A percentile compares a stretch with the other conserved stretches of the same genome.
phyloP scores from a whole-genome alignment of 2,329 filamentous ascomycete genomes.

The Dothistroma pini region DNA sequence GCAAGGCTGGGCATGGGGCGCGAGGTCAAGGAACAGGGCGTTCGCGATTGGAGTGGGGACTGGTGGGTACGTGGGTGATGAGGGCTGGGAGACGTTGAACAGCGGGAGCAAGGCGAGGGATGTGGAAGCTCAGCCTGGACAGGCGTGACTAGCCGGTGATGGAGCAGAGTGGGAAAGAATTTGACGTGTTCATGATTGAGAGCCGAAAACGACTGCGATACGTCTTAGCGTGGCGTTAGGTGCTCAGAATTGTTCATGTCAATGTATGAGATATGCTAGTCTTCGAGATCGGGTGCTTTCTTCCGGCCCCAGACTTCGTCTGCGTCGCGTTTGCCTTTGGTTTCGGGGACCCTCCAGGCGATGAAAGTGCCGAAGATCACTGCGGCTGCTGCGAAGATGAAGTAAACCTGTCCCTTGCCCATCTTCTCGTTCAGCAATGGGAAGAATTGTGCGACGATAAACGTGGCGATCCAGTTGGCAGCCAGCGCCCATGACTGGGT shows the following conservation, averaged over 20 bases:
- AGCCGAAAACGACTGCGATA: background rate
- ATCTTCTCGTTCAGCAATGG: slow-evolving; percentile 76
- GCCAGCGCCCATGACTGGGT: slow-evolving; percentile 85
- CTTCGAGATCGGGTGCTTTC: slow-evolving; percentile 25
- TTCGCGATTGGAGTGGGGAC: slow-evolving; percentile 71
- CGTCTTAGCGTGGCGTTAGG: background rate
- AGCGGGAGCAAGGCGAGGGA: background rate
- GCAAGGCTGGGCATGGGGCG: slow-evolving; percentile 86
- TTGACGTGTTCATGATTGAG: background rate
- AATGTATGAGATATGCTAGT: slow-evolving; percentile 9
- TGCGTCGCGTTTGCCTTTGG: slow-evolving; percentile 74
- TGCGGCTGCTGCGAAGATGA: slow-evolving; percentile 79
- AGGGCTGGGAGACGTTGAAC: slow-evolving; percentile 40
- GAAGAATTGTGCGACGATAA: slow-evolving; percentile 92
- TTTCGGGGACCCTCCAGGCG: slow-evolving; percentile 71
- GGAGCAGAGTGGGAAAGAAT: background rate
- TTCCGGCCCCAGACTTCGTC: slow-evolving; percentile 88
- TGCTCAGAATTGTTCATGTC: background rate
- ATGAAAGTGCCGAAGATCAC: slow-evolving; percentile 69
- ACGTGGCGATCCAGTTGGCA: slow-evolving; percentile 86
- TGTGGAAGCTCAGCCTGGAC: background rate
- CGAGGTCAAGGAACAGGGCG: slow-evolving; percentile 60
- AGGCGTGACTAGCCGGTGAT: background rate
- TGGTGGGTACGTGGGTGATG: slow-evolving; percentile 45
- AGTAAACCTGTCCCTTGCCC: slow-evolving; percentile 83